A percentile compares a stretch with the other conserved stretches of the same genome.
Evolutionary conservation across 1,284 basidiomycete genomes (phyloP).

Genomic region (Leccinum ponderosum): DNA sequence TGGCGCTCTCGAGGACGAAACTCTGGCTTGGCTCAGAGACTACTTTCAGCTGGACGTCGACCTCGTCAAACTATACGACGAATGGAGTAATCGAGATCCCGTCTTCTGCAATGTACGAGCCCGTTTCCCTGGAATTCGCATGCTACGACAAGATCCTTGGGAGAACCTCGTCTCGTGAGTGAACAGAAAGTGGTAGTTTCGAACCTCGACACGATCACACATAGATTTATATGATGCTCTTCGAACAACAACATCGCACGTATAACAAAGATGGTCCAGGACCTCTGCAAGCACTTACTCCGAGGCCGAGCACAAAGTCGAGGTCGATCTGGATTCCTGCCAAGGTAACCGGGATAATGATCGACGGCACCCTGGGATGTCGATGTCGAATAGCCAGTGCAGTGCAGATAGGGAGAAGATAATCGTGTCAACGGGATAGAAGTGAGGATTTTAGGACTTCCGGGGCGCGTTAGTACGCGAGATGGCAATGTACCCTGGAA

Average conservation of each 20-base stretch:
- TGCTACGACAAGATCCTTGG: constrained; percentile 94
- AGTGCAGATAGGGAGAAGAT: no score
- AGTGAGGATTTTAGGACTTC: no score
- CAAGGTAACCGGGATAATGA: no score
- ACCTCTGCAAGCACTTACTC: constrained; percentile 63
- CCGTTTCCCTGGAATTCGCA: constrained; percentile 67
- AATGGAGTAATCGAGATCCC: constrained; percentile 78
- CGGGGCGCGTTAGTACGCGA: no score
- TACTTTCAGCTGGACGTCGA: constrained; percentile 91
- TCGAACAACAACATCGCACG: constrained; percentile 96
- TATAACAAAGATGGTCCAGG: constrained; percentile 88
- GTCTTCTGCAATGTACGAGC: constrained; percentile 69
- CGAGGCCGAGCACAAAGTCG: no score
- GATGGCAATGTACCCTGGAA: no score
- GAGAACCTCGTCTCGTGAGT: constrained; percentile 91
- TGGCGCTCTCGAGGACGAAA: constrained; percentile 54
- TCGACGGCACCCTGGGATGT: no score
- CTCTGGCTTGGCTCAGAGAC: constrained; percentile 75
- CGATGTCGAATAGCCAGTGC: no score
- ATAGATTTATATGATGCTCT: constrained; percentile 96
- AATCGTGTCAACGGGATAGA: no score
- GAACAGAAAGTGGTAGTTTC: constrained; percentile 5
- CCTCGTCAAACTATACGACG: constrained; percentile 70
- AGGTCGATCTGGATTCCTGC: no score
- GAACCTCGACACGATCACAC: constrained; percentile 9